These are phyloP conservation scores for Trametes elegans DNA, from an alignment of 768 basidiomycete species.

Conservation along the genomic window DNA sequence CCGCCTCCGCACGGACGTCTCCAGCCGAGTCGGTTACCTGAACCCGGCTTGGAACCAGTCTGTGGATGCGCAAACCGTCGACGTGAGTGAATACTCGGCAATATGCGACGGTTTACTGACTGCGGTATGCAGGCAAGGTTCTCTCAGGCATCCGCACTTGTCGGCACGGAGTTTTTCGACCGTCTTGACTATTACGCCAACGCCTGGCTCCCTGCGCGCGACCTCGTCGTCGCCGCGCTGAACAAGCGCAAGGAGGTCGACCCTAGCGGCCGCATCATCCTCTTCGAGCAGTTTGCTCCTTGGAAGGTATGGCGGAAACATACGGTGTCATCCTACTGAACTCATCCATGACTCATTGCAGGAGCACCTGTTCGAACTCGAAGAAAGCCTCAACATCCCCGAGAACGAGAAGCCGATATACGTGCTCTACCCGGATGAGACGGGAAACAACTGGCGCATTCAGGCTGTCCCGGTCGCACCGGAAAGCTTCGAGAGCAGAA, in stretches of 20 bases:
- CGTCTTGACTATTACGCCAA: slow-evolving; percentile 80
- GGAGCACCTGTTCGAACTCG: slow-evolving; percentile 92
- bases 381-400: slow-evolving; percentile 51
- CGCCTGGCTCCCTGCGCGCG: slow-evolving; percentile 91
- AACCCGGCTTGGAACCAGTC: slow-evolving; percentile 94
- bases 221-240: slow-evolving; percentile 65
- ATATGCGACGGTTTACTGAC: not conserved
- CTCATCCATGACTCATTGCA: slow-evolving; percentile 26
- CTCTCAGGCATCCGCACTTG: slow-evolving; percentile 71
- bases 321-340: slow-evolving; percentile 8
- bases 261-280: slow-evolving; percentile 66
- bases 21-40: slow-evolving; percentile 75
- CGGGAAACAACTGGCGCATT: slow-evolving; percentile 75
- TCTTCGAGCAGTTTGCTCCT: slow-evolving; percentile 77
- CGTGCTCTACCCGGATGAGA: slow-evolving; percentile 87
- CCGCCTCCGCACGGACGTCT: slow-evolving; percentile 77
- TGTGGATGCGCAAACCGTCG: slow-evolving; percentile 58
- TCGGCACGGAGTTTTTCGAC: slow-evolving; percentile 82
- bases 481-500: slow-evolving; percentile 87
- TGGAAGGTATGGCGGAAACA: slow-evolving; percentile 86
- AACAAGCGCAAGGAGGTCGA: slow-evolving; percentile 58
- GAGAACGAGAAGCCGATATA: slow-evolving; percentile 65
- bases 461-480: slow-evolving; percentile 85
- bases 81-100: slow-evolving; percentile 49
- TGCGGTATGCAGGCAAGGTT: slow-evolving; percentile 59